Base-by-base conservation (phyloP, 2,329 filamentous ascomycete species). In the Fusarium verticillioides region DNA sequence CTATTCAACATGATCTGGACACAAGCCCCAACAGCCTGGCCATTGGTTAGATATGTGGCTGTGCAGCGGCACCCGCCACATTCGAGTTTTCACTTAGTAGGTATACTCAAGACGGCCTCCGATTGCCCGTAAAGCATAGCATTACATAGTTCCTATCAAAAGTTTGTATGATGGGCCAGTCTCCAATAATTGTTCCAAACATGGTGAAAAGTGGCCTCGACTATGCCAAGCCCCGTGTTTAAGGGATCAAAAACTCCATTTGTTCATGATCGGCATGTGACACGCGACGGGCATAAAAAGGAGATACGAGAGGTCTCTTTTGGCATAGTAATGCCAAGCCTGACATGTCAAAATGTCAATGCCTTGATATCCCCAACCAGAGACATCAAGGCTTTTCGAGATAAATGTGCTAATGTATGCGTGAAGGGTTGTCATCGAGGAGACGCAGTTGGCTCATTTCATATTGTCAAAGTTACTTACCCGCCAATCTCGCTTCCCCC, bases 391-490 rank as follows among this genome's bases (percentile, higher is more conserved):
- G 13, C 21, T 56, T 32, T 15, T 43, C 49, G 39, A 32, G 32
- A 43, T 34, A 30, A 34, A 56, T 15, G 19, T 23, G 18, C 28
- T 32, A 47, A 49, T 34, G 7, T 10, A 63, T 56, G 37, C 49
- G 60, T 36, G 44, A 32, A 52, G 39, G 37, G 42, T 50, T 75
- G 73, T 77, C 75, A 77, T 71, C 40, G 52, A 53, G 28, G 39
- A 40, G 54, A 47, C 52, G 15, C 54, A 64, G 73, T 77, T 76
- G 75, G 75, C 44, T 50, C 44, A 60, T 62, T 54, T 54, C 26
- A 44, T 58, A 21, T 37, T 37, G 36, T 42, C 23, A 39, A 57
- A 67, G 18, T 50, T 60, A 59, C 42, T 43, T 66, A 34, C 32
- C 39, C 39, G 58, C 28, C 47, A 58, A 66, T 59, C 39, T 61